Base-by-base conservation (phyloP, 805 yeast genomes). In the Candida arabinofermentans region DNA sequence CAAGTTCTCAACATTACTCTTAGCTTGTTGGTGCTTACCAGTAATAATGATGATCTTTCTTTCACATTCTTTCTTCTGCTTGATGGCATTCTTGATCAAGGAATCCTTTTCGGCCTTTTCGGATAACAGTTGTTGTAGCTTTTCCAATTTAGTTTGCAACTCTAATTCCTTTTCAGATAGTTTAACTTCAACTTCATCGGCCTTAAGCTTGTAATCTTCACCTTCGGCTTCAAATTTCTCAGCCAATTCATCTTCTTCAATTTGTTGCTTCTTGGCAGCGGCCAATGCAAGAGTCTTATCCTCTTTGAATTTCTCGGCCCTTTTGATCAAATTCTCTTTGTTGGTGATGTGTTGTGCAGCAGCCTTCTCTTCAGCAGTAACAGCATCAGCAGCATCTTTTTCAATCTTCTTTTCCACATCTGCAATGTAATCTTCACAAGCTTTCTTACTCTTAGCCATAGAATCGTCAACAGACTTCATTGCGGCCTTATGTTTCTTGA, bases 351-450 rank as follows among this genome's bases (percentile, higher is more conserved):
- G 81, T 42, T 68, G 63, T 36, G 60, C 74, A 33, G 70, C 70
- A 6, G 79, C 75, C 35, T 66, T 62, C 16, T 51, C 55, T 59
- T 75, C 81, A 33, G 74, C 69, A n/a, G 62, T 62, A 39, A 62
- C 70, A 44, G 61, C 73, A 33, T 74, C 77, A 16, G 56, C 57
- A 31, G 60, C 65, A 43, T 75, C 75, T 27, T 70, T 66, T 46
- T 65, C 71, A 41, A 75, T 75, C 42, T 69, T 73, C 26, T 52
- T 54, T 37, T 59, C 66, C 31, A 74, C 67, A 17, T 62, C 61
- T n/a, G 55, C 58, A 36, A 73, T 68, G 48, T 74, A 72, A 9
- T 54, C 56, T 34, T 57, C 68, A 19, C 66, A 64, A 12, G 58
- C 63, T 18, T 52, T 47, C 24, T 64, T 65, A 35, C 58, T 57